Base-by-base conservation (phyloP, 352 stramenopile genomes). In the Pythium utonaiense region DNA sequence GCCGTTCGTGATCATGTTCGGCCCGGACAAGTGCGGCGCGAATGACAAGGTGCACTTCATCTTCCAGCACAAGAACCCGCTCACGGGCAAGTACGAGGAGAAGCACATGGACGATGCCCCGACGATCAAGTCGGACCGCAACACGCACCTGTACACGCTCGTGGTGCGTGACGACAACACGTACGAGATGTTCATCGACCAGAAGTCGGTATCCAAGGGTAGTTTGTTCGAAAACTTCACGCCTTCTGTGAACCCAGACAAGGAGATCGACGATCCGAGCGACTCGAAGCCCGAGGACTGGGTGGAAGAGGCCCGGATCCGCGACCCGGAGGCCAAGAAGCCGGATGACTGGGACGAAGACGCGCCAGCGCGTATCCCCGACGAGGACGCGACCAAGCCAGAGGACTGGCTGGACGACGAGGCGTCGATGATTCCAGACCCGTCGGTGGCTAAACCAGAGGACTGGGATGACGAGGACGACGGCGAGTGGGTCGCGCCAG, bases 11-110 rank as follows among this genome's bases (percentile, higher is more conserved):
- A 87, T 98, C 72, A 98, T 98, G 95, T 98, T 98, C 72, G 95
- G 95, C 0, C 95, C 95, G 1, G 95, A 98, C 71, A 96, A 96
- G 60, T 98, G 95, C 66, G 94, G 94, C 38, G 66, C 74, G 13
- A 98, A 74, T 65, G 93, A 98, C 71, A 98, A 98, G 67, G 84
- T 96, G 57, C 95, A 98, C 58, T 91, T 98, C 27, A 98, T 98
- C 60, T 92, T 98, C 67, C 85, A 96, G 67, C 89, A 98, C 77
- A 77, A 96, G 70, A 98, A 98, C 78, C 94, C 93, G 1, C 49
- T 96, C 22, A 96, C 89, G 6, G 67, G 78, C n/a, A 67, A 88
- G 71, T 98, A 95, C 65, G 89, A 97, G 58, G 93, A 98, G 76
- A 98, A 98, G 72, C 90, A 98, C 69, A 74, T 98, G 61, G 76